These are phyloP conservation scores for Cutaneotrichosporon dermatis DNA, from an alignment of 1,284 basidiomycete species.

Conservation along the genomic window DNA sequence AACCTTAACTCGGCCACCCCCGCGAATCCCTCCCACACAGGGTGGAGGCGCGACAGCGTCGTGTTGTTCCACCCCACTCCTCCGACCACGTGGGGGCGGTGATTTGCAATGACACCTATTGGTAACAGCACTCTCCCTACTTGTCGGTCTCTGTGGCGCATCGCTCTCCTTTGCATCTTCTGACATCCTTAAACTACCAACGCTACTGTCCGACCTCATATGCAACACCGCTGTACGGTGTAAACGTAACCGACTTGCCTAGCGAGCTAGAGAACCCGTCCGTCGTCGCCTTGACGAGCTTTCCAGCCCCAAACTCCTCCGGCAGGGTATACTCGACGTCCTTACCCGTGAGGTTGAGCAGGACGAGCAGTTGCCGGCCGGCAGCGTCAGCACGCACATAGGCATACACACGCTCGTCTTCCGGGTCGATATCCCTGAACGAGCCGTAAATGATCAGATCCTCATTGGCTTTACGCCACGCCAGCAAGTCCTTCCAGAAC, in stretches of 20 bases:
- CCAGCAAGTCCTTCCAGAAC: slow-evolving; percentile 60
- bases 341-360: slow-evolving; percentile 54
- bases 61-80: no score
- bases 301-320: neutral
- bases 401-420: slow-evolving; percentile 57
- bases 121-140: no score
- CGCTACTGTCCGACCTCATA: neutral
- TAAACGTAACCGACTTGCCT: neutral
- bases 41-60: no score
- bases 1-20: no score
- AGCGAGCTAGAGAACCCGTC: neutral
- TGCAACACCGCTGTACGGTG: neutral
- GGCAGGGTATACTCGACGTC: slow-evolving; percentile 3
- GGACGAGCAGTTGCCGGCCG: slow-evolving; percentile 44
- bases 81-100: no score
- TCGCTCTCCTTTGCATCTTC: neutral
- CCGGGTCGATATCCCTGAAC: slow-evolving; percentile 54
- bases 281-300: neutral
- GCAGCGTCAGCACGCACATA: slow-evolving; percentile 52
- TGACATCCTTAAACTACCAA: neutral
- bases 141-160: neutral
- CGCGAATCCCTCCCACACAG: no score
- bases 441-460: slow-evolving; percentile 57
- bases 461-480: slow-evolving; percentile 58
- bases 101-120: no score